These are phyloP conservation scores for Viridothelium virens DNA, from an alignment of 495 filamentous ascomycete genomes.

Conservation along the genomic window DNA sequence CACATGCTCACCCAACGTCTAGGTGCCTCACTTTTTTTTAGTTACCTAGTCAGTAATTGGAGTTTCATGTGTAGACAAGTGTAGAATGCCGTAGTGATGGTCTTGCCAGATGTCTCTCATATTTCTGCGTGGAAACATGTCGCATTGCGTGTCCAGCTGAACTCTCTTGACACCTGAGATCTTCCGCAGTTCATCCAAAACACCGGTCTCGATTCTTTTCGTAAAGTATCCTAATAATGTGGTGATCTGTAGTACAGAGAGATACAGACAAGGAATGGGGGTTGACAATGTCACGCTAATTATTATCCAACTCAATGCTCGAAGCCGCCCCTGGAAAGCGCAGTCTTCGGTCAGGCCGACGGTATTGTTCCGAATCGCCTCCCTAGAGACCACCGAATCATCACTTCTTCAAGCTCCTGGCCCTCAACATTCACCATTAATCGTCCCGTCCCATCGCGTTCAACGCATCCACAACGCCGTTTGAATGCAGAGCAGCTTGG, in stretches of 20 bases:
- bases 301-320: not conserved
- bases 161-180: too few relatives aligned
- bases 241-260: not conserved
- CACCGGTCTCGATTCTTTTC: not conserved
- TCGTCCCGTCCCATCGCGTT: not conserved
- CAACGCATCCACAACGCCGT: not conserved
- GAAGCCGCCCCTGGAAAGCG: not conserved
- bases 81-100: too few relatives aligned
- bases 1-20: too few relatives aligned
- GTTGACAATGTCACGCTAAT: not conserved
- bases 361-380: not conserved
- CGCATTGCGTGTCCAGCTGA: too few relatives aligned
- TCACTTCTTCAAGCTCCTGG: not conserved
- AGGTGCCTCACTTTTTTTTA: too few relatives aligned
- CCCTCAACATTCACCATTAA: not conserved
- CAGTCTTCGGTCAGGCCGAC: not conserved
- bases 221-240: not conserved
- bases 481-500: not conserved
- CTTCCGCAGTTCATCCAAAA: not conserved
- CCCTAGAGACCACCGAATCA: not conserved
- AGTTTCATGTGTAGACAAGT: too few relatives aligned
- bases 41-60: too few relatives aligned
- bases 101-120: too few relatives aligned
- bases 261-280: slow-evolving; percentile 9
- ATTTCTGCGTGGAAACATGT: too few relatives aligned